phyloP scores from a whole-genome alignment of 257 asterid species.

The Penstemon newberryi region DNA sequence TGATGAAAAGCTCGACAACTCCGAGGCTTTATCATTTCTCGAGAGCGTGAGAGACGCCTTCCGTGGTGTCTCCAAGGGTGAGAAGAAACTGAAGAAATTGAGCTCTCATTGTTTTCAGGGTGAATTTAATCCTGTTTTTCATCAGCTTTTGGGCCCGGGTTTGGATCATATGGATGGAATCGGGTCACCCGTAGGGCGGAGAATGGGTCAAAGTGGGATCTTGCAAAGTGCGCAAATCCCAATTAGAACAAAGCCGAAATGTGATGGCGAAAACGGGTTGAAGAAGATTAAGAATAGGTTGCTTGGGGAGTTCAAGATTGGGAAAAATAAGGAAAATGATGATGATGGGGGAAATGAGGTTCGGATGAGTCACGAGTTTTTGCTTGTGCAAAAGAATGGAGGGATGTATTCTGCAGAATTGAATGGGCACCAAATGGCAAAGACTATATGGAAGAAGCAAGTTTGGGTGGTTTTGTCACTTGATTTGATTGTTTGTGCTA shows the following conservation, averaged over 20 bases:
- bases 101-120: constrained; percentile 80
- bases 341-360: constrained; percentile 33
- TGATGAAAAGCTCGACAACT: constrained; percentile 61
- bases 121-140: constrained; percentile 78
- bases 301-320: constrained; percentile 33
- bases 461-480: constrained; percentile 72
- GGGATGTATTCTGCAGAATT: constrained; percentile 24
- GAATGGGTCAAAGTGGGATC: constrained; percentile 33
- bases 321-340: constrained; percentile 32
- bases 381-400: constrained; percentile 35
- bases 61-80: constrained; percentile 32
- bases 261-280: constrained; percentile 31
- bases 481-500: constrained; percentile 64
- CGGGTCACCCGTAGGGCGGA: constrained; percentile 42
- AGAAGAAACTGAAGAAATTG: constrained; percentile 38
- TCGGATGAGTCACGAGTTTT: constrained; percentile 39
- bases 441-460: constrained; percentile 80
- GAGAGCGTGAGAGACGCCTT: constrained; percentile 58
- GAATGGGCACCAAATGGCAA: constrained; percentile 53
- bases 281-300: constrained; percentile 50
- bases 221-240: constrained; percentile 32
- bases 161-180: constrained; percentile 39
- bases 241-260: constrained; percentile 25
- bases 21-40: constrained; percentile 57
- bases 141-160: constrained; percentile 50